Percentiles rank a stretch among this genome's conserved stretches.
phyloP scores from a whole-genome alignment of 1,139 yeast genomes.

The Suhomyces yuchorum region DNA sequence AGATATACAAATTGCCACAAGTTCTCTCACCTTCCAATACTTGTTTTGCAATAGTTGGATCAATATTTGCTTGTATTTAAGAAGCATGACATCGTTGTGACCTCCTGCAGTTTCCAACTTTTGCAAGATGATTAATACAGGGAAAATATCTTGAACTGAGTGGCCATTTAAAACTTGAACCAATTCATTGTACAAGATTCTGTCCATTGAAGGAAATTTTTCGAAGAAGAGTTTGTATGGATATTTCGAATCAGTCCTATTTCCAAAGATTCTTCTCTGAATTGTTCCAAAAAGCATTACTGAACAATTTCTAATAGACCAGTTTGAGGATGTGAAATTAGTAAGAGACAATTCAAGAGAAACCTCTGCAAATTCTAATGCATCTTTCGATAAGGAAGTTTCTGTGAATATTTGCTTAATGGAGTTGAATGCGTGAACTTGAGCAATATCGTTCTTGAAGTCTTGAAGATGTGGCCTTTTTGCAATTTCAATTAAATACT shows the following conservation, averaged over 20 bases:
- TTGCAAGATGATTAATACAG: constrained; percentile 71
- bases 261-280: constrained; percentile 78
- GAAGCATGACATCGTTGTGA: constrained; percentile 7
- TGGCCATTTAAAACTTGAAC: constrained; percentile 19
- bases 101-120: constrained; percentile 43
- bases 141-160: constrained; percentile 52
- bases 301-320: constrained; percentile 92
- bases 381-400: constrained; percentile 54
- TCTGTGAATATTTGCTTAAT: constrained; percentile 74
- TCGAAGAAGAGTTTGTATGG: constrained; percentile 56
- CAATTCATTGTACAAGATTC: constrained; percentile 49
- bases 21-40: constrained; percentile 83
- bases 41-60: constrained; percentile 28
- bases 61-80: constrained; percentile 14
- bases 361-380: constrained; percentile 54
- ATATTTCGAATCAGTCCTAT: constrained; percentile 34
- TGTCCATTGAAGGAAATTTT: constrained; percentile 55
- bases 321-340: constrained; percentile 63
- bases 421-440: constrained; percentile 91
- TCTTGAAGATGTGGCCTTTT: constrained; percentile 46
- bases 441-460: constrained; percentile 75
- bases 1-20: constrained; percentile 74
- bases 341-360: constrained; percentile 62
- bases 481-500: constrained; percentile 55
- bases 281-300: constrained; percentile 89